Evolutionary conservation across 805 yeast species (phyloP).

Genomic region (Kodamaea nitidulidarum): DNA sequence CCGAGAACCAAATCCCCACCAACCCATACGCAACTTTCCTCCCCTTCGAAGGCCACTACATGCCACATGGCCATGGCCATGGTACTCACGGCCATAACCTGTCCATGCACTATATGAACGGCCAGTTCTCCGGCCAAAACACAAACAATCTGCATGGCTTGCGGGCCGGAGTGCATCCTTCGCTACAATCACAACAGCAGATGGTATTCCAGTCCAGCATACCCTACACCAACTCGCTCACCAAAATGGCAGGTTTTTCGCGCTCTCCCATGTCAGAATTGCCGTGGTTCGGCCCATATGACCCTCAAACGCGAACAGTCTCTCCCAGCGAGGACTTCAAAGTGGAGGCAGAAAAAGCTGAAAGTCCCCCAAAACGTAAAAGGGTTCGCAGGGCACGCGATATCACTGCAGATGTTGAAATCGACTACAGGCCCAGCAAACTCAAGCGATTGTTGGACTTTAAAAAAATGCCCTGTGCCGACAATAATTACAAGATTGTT

Average conservation of each 20-base stretch:
- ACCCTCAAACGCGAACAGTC: slow-evolving; percentile 4
- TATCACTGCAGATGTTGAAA: background rate
- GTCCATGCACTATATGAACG: slow-evolving; percentile 5
- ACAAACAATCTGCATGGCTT: background rate
- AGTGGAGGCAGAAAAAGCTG: background rate
- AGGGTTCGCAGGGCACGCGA: slow-evolving; percentile 13
- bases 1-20: slow-evolving; percentile 2
- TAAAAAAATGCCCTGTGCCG: slow-evolving; percentile 14
- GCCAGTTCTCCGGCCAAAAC: background rate
- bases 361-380: slow-evolving; percentile 8
- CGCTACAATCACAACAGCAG: slow-evolving; percentile 7
- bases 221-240: background rate
- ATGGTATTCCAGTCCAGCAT: background rate
- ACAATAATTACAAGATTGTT: slow-evolving; percentile 21
- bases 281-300: slow-evolving; percentile 3
- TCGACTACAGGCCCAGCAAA: slow-evolving; percentile 27
- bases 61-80: slow-evolving; percentile 9
- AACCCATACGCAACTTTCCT: slow-evolving; percentile 8
- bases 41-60: slow-evolving; percentile 6
- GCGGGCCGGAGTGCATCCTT: background rate
- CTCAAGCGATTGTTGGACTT: slow-evolving; percentile 28
- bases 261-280: background rate
- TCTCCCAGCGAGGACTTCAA: background rate
- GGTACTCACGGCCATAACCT: slow-evolving; percentile 1
- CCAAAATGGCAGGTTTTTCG: background rate